Evolutionary conservation across 441 rosid species (phyloP), one percentile per base, ranked within the genome.

Genomic region (Corymbia calophylla): DNA sequence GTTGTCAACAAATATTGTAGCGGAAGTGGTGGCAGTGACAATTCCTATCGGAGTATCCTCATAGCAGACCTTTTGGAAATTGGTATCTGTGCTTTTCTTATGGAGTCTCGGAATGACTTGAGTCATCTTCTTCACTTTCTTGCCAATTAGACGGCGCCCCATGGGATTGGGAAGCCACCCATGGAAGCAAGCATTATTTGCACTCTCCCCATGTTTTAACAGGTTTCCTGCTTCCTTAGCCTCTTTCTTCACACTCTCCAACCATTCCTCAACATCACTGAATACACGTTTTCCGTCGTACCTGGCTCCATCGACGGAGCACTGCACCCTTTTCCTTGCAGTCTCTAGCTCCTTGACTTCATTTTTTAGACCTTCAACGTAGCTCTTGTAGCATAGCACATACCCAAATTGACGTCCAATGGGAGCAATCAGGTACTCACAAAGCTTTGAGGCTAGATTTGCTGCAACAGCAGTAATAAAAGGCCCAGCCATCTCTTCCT

Each of bases 271-370:
- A 62, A 62, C 2, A 62, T 62, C 0, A 0, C 1, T 14, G 0
- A 35, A 2, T 6, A 62, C 29, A 14, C 0, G 18, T 14, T 62
- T 62, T 29, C 18, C 68, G 2, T 62, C 0, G 2, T 6, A 0
- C 18, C 0, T 1, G 0, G 68, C 68, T 29, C 13, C 68, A 1
- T 13, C 0, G 18, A 62, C 32, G 0, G 8, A 13, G 9, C 0
- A 5, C 2, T 62, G 32, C 18, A 62, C 68, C 68, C 32, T 62
- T 13, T 62, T 18, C 68, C 0, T 3, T 3, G 8, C 32, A 62
- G 1, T 62, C 32, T 62, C 68, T 1, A 62, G 35, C 9, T 29
- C 9, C 9, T 7, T 1, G 2, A 29, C 70, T 62, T 0, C 9
- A 1, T 14, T 62, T 14, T 62, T 0, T 35, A 64, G 35, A n/a